These are phyloP conservation scores for Exophiala sp. DNA, from an alignment of 2,329 filamentous ascomycete genomes.

Conservation along the genomic window DNA sequence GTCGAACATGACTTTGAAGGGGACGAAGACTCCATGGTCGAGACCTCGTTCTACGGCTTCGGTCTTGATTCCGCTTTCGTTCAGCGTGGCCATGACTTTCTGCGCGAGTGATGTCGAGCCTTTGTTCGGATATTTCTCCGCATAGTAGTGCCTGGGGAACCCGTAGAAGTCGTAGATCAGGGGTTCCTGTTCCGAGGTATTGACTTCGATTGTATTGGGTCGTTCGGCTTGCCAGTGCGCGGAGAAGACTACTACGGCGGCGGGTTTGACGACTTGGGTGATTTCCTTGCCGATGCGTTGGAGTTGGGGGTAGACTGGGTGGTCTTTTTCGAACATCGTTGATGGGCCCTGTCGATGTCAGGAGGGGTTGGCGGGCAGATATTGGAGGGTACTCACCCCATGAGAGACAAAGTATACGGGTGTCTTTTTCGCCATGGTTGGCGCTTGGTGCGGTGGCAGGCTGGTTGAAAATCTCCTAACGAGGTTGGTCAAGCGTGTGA, in stretches of 20 bases:
- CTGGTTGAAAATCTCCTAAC: neutral
- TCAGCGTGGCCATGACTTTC: conserved; percentile 55
- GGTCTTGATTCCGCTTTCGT: conserved; percentile 57
- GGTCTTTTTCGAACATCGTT: conserved; percentile 59
- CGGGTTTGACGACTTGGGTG: conserved; percentile 65
- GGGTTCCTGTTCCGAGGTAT: conserved; percentile 61
- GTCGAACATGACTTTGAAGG: conserved; percentile 60
- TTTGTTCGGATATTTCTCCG: conserved; percentile 62
- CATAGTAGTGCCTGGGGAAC: conserved; percentile 67
- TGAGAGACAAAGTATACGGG: conserved; percentile 54
- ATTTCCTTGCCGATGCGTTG: conserved; percentile 66
- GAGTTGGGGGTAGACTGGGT: conserved; percentile 64
- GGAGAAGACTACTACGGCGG: conserved; percentile 71
- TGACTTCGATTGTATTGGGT: conserved; percentile 58
- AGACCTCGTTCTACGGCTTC: conserved; percentile 61
- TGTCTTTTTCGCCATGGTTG: conserved; percentile 35
- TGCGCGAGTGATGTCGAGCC: conserved; percentile 60
- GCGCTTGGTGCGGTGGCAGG: neutral
- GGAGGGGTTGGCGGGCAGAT: conserved; percentile 14
- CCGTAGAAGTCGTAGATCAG: conserved; percentile 74
- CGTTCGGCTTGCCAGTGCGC: conserved; percentile 67
- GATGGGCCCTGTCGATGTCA: neutral
- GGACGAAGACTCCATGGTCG: conserved; percentile 73
- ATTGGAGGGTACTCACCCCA: conserved; percentile 34
- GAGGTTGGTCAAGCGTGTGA: conserved; percentile 1